Conservation (phyloP, 805 yeast genomes). For the Hanseniaspora thailandica region DNA sequence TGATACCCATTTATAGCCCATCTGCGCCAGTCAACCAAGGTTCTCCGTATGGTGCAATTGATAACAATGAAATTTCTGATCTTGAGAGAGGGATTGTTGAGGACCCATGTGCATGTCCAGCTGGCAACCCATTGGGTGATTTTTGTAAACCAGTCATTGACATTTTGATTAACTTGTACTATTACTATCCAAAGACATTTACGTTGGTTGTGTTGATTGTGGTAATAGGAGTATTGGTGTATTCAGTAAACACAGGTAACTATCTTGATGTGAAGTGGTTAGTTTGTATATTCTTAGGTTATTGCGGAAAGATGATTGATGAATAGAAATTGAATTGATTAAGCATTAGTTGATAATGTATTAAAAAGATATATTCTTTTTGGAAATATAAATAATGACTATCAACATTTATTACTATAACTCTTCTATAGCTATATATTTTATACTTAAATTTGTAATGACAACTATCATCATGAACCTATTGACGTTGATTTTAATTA, state of each 20-base stretch:
- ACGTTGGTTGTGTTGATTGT: not conserved
- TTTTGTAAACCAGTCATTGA: not conserved
- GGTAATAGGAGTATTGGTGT: not conserved
- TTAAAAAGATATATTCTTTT: not conserved
- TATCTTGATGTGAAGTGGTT: not conserved
- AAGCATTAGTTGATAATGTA: no score
- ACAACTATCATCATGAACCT: no score
- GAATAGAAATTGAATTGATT: not conserved
- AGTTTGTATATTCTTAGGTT: not conserved
- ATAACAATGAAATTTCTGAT: not conserved
- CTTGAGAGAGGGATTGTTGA: not conserved
- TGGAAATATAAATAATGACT: no score
- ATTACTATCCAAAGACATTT: not conserved
- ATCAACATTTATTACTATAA: no score
- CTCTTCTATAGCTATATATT: no score
- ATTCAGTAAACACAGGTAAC: not conserved
- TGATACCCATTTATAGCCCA: not conserved
- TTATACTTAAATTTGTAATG: no score
- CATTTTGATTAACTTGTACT: not conserved
- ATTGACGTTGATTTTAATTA: no score
- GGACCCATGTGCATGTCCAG: not conserved
- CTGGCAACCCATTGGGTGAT: not conserved
- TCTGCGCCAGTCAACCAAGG: not conserved
- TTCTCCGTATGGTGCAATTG: not conserved
- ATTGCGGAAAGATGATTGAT: not conserved